Evolutionary conservation across 2,329 filamentous ascomycete species (phyloP), one percentile per base, ranked within the genome.

Genomic region (Dryadomyces quercivorus): DNA sequence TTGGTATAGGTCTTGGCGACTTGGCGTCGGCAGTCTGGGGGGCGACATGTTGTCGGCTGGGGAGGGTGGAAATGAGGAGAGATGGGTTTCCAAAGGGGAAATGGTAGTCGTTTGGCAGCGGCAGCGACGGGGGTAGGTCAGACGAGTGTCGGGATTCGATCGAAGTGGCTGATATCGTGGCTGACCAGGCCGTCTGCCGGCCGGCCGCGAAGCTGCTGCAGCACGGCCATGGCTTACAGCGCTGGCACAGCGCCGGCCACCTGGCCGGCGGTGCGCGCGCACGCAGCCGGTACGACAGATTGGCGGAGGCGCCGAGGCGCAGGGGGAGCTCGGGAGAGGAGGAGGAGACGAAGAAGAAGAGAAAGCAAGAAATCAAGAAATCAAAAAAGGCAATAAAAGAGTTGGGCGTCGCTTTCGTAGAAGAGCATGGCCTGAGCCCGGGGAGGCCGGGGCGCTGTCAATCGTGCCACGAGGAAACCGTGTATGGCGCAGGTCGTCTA

Each of bases 71-170:
- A 18, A 60, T 58, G 43, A 60, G 55, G 10, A 61, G 60, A 8
- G 54, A 55, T 3, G 57, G 56, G 10, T 60, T 55, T 46, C 56
- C 59, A 50, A 60, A 60, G 20, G 61, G 59, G 36, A 58, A 59
- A 18, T 59, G 53, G 59, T 59, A 60, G 54, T 59, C 55, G 34
- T 21, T 12, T 9, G 42, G 42, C 10, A 20, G 5, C 10, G 52
- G 22, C 10, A 22, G 18, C 15, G 21, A 51, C 9, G 53, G 49
- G 8, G 53, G 47, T 7, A 51, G 49, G 10, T 21, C 18, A 2
- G 57, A 46, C n/a, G 47, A 1, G 21, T 51, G 22, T 16, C 50
- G 52, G 2, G 55, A 26, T 7, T 6, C 40, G 15, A 31, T 21
- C 2, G 42, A 13, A 2, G 12, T 34, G 15, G 52, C 48, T 3